Conservation (phyloP, 306 rosid species). For the Lathyrus aphaca region DNA sequence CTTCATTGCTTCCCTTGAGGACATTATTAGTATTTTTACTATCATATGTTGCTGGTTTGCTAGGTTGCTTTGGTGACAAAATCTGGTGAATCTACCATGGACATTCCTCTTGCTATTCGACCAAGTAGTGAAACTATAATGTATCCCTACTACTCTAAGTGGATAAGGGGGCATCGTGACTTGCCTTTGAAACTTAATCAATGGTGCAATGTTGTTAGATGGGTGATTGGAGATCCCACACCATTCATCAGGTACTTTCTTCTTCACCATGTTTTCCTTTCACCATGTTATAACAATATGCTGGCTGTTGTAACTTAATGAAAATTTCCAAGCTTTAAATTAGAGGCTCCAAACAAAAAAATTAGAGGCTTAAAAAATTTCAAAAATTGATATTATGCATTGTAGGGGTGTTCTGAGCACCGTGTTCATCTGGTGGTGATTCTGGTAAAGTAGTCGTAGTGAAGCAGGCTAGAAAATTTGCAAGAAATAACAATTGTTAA, state of each 20-base stretch:
- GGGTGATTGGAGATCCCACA: constrained; percentile 98
- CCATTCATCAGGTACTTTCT: constrained; percentile 79
- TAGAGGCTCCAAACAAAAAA: too few species aligned
- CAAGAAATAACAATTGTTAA: not conserved
- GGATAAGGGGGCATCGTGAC: constrained; percentile 99
- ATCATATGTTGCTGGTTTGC: constrained; percentile 25
- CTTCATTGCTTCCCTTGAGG: constrained; percentile 22
- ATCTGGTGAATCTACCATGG: constrained; percentile 79
- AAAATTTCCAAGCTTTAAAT: constrained; percentile 11
- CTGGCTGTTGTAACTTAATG: constrained; percentile 22
- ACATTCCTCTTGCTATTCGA: constrained; percentile 84
- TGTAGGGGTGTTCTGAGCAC: not conserved
- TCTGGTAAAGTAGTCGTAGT: constrained; percentile 2
- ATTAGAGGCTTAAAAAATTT: constrained; percentile 52
- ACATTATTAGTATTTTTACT: not conserved
- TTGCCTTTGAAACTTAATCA: constrained; percentile 92
- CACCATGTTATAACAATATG: not conserved
- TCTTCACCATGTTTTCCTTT: constrained; percentile 11
- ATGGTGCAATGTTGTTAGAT: constrained; percentile 97
- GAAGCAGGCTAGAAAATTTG: constrained; percentile 13
- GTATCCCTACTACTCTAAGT: constrained; percentile 96
- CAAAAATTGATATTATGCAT: not conserved
- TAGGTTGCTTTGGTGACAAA: constrained; percentile 97
- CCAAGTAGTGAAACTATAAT: constrained; percentile 99
- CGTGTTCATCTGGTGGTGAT: constrained; percentile 15